Base-by-base conservation (phyloP, 345 rosid species). In the Pseudoturritis turrita region DNA sequence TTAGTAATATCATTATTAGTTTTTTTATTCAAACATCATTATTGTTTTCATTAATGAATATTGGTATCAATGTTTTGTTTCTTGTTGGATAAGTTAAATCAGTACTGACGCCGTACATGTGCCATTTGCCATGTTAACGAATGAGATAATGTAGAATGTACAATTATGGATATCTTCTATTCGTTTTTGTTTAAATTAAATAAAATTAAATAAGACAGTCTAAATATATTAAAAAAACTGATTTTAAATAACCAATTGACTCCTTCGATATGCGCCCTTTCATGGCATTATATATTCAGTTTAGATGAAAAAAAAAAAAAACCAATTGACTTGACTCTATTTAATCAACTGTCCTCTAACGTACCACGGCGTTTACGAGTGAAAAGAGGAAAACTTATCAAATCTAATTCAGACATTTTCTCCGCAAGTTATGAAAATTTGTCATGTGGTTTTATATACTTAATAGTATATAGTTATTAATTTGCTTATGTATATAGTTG, bases 291-390 rank as follows among this genome's bases (percentile, higher is more conserved):
- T n/a, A n/a, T n/a, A n/a, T n/a, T n/a, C n/a, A n/a, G n/a, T n/a
- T n/a, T n/a, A n/a, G n/a, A n/a, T n/a, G n/a, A n/a, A n/a, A n/a
- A n/a, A n/a, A n/a, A n/a, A n/a, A 33, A 57, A 28, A 35, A 57
- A 18, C 15, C 37, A 54, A 19, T 41, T 14, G 7, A 61, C 5
- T 18, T 58, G n/a, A 61, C 13, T 13, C 14, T 17, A 39, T 22
- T 22, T 21, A 40, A 29, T 17, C 17, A 40, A 52, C 31, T 45
- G 58, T 70, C 49, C 58, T 70, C 41, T 59, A 9, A 49, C 75
- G 75, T 70, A 70, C 60, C 41, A 60, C 68, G 75, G 33, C 46
- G 11, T 31, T 22, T 29, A 56, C 55, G 64, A 55, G 45, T 56
- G 22, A 67, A 26, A 10, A 26, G 19, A 52, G 35, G 61, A 53